Evolutionary conservation across 257 asterid genomes (phyloP).

Genomic region (Fraxinus quadrangulata): DNA sequence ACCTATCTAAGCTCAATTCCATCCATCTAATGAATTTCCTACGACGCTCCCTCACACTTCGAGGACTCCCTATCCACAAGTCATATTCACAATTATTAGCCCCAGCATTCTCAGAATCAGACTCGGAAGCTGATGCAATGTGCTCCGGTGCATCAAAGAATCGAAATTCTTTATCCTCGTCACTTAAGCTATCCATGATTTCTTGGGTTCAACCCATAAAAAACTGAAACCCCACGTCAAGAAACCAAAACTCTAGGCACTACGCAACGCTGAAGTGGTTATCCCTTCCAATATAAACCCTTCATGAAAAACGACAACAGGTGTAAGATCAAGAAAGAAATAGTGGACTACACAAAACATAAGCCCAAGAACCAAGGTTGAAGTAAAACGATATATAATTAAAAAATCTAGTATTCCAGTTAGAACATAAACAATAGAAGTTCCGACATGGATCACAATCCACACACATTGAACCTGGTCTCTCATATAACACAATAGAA

Average conservation of each 20-base stretch:
- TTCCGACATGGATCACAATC: conserved; percentile 95
- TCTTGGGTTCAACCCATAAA: conserved; percentile 62
- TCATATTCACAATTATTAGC: conserved; percentile 46
- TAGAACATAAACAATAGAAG: conserved; percentile 50
- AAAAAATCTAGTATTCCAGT: conserved; percentile 35
- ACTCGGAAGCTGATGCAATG: conserved; percentile 47
- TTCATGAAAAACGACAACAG: conserved; percentile 34
- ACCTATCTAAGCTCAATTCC: conserved; percentile 40
- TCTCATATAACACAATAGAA: conserved; percentile 29
- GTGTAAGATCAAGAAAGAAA: conserved; percentile 25
- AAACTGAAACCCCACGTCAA: conserved; percentile 44
- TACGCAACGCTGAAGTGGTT: conserved; percentile 49
- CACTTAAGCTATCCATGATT: conserved; percentile 67
- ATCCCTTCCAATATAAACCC: conserved; percentile 48
- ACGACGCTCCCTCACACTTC: conserved; percentile 73
- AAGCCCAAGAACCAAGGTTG: conserved; percentile 57
- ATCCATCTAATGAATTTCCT: conserved; percentile 58
- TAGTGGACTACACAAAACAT: conserved; percentile 34
- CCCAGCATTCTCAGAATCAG: conserved; percentile 29
- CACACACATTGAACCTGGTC: conserved; percentile 77
- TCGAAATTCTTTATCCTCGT: conserved; percentile 46
- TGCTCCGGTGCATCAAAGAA: conserved; percentile 77
- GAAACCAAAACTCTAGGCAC: conserved; percentile 43
- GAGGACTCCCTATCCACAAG: conserved; percentile 66
- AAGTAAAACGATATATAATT: conserved; percentile 36